Conservation (phyloP, 179 eudicot species). For the Beta corolliflora region DNA sequence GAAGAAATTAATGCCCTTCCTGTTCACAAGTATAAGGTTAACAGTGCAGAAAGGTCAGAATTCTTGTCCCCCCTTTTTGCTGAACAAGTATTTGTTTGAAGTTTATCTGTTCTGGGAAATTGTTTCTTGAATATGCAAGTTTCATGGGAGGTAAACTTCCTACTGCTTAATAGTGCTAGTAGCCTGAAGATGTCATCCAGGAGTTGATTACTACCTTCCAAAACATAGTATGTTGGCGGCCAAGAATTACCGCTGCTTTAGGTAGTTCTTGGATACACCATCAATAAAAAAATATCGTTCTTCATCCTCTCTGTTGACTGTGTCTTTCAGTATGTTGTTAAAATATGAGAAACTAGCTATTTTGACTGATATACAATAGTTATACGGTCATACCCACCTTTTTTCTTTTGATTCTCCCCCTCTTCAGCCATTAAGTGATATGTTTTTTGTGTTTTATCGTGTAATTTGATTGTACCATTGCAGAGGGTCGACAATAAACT, state of each 20-base stretch:
- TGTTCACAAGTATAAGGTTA: constrained; percentile 74
- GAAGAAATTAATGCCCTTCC: constrained; percentile 94
- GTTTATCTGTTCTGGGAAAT: neutral
- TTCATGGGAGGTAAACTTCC: neutral
- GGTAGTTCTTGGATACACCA: neutral
- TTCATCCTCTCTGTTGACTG: neutral
- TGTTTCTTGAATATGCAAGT: neutral
- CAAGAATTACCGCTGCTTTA: neutral
- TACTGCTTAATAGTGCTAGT: neutral
- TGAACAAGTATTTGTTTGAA: neutral
- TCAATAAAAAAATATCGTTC: neutral
- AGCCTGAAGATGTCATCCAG: no score
- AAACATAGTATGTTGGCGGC: neutral
- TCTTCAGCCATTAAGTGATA: no score
- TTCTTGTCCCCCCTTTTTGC: neutral
- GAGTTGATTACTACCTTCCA: neutral
- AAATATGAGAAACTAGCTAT: neutral
- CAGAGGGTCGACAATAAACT: no score
- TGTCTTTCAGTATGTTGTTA: neutral
- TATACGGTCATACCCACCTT: no score
- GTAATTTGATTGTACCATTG: no score
- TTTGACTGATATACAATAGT: no score
- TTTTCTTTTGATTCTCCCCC: no score
- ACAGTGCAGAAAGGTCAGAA: constrained; percentile 55
- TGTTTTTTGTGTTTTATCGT: no score